Conservation (phyloP, 2,329 filamentous ascomycete species). For the Aurifilum marmelostoma region DNA sequence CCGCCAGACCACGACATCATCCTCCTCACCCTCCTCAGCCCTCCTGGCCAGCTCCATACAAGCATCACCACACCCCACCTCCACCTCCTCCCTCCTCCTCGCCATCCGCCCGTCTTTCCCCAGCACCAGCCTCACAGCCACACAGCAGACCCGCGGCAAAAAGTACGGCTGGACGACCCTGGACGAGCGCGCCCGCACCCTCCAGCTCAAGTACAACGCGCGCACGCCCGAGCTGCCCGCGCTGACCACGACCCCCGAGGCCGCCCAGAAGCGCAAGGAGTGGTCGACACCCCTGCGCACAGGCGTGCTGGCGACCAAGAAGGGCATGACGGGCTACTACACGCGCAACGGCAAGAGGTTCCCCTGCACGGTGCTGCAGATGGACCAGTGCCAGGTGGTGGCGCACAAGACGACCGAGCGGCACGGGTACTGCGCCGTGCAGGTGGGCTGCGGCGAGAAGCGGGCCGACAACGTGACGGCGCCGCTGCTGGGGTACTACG, state of each 20-base stretch:
- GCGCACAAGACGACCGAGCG: slow-evolving; percentile 78
- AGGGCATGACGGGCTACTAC: slow-evolving; percentile 94
- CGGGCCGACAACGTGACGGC: slow-evolving; percentile 76
- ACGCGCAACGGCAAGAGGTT: slow-evolving; percentile 77
- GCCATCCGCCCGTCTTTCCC: slow-evolving; percentile 41
- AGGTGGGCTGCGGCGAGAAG: slow-evolving; percentile 79
- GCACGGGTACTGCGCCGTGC: slow-evolving; percentile 93
- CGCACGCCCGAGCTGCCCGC: slow-evolving; percentile 49
- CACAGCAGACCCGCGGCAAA: slow-evolving; percentile 46
- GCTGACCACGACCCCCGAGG: slow-evolving; percentile 61
- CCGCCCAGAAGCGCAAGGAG: slow-evolving; percentile 62
- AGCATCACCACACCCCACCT: slow-evolving; percentile 25
- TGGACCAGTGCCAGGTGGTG: slow-evolving; percentile 90
- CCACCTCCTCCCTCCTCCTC: slow-evolving; percentile 32
- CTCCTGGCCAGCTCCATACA: slow-evolving; percentile 31
- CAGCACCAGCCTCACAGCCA: slow-evolving; percentile 33
- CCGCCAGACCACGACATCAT: slow-evolving; percentile 19
- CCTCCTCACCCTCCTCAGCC: slow-evolving; percentile 28
- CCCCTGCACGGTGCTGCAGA: slow-evolving; percentile 88
- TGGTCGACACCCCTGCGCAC: slow-evolving; percentile 69
- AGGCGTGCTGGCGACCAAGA: slow-evolving; percentile 85
- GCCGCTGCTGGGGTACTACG: slow-evolving; percentile 86
- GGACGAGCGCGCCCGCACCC: slow-evolving; percentile 45
- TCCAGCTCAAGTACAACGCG: slow-evolving; percentile 64
- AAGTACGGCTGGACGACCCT: slow-evolving; percentile 65